Percentiles rank a stretch among this genome's conserved stretches.
Evolutionary conservation across 1,284 basidiomycete species (phyloP).

Genomic region (Omphalotus olearius): DNA sequence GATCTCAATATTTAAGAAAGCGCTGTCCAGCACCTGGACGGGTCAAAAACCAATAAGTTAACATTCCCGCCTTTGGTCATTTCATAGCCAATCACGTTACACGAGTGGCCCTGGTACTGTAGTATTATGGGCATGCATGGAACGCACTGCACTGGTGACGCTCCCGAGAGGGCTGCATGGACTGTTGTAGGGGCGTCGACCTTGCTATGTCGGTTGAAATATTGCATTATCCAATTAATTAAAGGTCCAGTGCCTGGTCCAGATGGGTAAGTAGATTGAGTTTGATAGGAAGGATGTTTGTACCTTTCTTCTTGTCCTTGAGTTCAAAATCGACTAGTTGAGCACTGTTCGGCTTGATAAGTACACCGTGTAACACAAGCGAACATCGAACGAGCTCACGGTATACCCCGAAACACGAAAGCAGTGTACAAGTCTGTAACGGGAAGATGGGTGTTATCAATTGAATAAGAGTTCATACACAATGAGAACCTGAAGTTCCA

Average conservation of each 20-base stretch:
- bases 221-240: slow-evolving; percentile 61
- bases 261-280: slow-evolving; percentile 8
- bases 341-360: slow-evolving; percentile 33
- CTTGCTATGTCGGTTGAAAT: slow-evolving; percentile 46
- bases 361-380: background rate
- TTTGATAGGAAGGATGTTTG: background rate
- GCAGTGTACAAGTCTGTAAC: slow-evolving; percentile 59
- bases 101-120: slow-evolving; percentile 79
- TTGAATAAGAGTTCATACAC: slow-evolving; percentile 8
- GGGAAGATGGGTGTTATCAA: slow-evolving; percentile 2
- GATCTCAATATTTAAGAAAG: slow-evolving; percentile 8
- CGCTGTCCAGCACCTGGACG: slow-evolving; percentile 50
- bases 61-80: slow-evolving; percentile 49
- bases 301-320: slow-evolving; percentile 34
- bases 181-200: slow-evolving; percentile 29
- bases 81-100: slow-evolving; percentile 83
- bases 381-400: slow-evolving; percentile 42
- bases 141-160: slow-evolving; percentile 51
- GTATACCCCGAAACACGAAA: slow-evolving; percentile 71
- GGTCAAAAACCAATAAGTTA: slow-evolving; percentile 75
- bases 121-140: slow-evolving; percentile 75
- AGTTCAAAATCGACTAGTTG: slow-evolving; percentile 62
- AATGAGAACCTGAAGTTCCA: slow-evolving; percentile 61
- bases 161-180: slow-evolving; percentile 41
- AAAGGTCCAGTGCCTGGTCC: slow-evolving; percentile 40